Evolutionary conservation across 179 eudicot genomes (phyloP).

Genomic region (Corrigiola litoralis): DNA sequence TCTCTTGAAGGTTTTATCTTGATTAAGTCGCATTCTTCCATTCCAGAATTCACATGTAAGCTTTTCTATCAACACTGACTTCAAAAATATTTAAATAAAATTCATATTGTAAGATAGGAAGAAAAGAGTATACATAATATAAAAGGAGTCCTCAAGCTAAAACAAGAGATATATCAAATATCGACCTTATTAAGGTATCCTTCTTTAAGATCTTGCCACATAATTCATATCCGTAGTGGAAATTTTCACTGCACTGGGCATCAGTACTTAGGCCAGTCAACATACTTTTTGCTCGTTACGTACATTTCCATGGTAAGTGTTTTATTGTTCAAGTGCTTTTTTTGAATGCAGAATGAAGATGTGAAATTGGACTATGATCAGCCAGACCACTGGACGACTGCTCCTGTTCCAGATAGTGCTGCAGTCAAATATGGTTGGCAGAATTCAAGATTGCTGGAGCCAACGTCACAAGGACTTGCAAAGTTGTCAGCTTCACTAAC

Average conservation of each 20-base stretch:
- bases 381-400: slow-evolving; percentile 50
- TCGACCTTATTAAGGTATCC: too few species aligned
- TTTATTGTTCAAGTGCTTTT: slow-evolving; percentile 4
- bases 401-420: slow-evolving; percentile 43
- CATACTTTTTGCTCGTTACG: not conserved
- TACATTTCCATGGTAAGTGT: not conserved
- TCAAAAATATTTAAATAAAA: too few species aligned
- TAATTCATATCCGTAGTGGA: too few species aligned
- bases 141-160: too few species aligned
- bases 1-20: not conserved
- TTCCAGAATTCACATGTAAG: not conserved
- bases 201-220: too few species aligned
- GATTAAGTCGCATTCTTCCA: not conserved
- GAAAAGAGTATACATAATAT: too few species aligned
- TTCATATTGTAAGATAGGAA: too few species aligned
- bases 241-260: not conserved
- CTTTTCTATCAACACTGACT: too few species aligned
- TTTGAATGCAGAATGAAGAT: slow-evolving; percentile 59
- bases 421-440: slow-evolving; percentile 39
- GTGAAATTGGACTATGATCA: slow-evolving; percentile 57
- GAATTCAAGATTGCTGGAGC: slow-evolving; percentile 52
- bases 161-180: too few species aligned
- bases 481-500: slow-evolving; percentile 68
- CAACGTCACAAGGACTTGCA: slow-evolving; percentile 64
- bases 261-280: not conserved